phyloP scores from a whole-genome alignment of 495 filamentous ascomycete genomes.

The Trichocladium uniseriatum region DNA sequence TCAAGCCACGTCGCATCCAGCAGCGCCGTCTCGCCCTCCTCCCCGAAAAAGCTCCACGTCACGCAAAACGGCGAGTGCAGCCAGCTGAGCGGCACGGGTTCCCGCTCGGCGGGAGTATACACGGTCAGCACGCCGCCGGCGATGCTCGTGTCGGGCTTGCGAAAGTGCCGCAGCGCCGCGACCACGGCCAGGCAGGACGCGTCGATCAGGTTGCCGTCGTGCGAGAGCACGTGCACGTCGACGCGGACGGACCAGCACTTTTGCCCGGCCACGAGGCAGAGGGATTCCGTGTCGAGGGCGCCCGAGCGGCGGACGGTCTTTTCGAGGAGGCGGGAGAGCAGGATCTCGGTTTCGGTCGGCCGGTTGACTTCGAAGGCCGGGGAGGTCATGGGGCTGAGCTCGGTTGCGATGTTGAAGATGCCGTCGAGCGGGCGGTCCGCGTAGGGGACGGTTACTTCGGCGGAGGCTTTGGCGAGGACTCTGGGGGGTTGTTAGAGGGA shows the following conservation, averaged over 20 bases:
- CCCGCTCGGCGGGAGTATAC: conserved; percentile 72
- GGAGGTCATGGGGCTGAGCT: conserved; percentile 86
- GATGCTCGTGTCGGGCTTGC: conserved; percentile 76
- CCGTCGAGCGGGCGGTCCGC: conserved; percentile 89
- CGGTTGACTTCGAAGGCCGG: conserved; percentile 82
- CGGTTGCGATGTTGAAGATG: conserved; percentile 81
- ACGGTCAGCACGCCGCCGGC: conserved; percentile 73
- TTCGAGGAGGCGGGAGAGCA: conserved; percentile 81
- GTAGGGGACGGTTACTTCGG: conserved; percentile 74
- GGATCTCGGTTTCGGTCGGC: conserved; percentile 69
- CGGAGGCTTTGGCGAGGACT: conserved; percentile 75
- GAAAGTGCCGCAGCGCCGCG: conserved; percentile 79
- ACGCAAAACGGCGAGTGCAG: conserved; percentile 84
- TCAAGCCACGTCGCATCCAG: conserved; percentile 74
- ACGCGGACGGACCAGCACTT: conserved; percentile 87
- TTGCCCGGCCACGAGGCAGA: conserved; percentile 82
- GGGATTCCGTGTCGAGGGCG: conserved; percentile 87
- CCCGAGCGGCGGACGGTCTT: conserved; percentile 84
- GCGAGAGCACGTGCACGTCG: conserved; percentile 79
- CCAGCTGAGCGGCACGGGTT: conserved; percentile 80
- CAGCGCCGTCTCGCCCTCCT: conserved; percentile 49
- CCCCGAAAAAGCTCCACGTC: conserved; percentile 72
- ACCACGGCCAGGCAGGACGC: conserved; percentile 77
- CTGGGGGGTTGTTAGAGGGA: conserved; percentile 39
- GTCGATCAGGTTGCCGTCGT: conserved; percentile 83